Percentiles rank a stretch among this genome's conserved stretches.
phyloP scores from a whole-genome alignment of 116 monocot genomes.

The Thalassia testudinum region DNA sequence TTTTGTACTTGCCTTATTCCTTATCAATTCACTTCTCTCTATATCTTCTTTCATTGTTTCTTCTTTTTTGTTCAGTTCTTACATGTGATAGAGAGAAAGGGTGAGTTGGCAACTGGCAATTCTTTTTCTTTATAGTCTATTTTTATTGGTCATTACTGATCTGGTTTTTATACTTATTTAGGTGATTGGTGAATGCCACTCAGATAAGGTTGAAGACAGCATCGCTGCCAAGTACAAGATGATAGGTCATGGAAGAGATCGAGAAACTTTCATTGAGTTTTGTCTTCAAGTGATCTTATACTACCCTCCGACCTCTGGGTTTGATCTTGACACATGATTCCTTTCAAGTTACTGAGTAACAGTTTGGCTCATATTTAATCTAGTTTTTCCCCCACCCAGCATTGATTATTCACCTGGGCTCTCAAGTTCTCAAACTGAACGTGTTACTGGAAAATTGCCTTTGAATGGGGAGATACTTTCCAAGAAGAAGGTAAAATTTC shows the following conservation, averaged over 20 bases:
- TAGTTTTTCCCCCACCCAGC: conserved; percentile 13
- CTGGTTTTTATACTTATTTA: conserved; percentile 7
- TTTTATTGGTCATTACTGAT: no score
- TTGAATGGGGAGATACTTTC: conserved; percentile 55
- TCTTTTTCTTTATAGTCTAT: no score
- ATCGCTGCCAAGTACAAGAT: conserved; percentile 41
- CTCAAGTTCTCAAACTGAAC: conserved; percentile 53
- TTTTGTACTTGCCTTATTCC: no score
- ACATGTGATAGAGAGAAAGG: no score
- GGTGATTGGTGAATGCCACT: conserved; percentile 84
- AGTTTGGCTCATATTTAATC: neutral
- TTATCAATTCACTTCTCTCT: no score
- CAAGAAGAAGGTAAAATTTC: conserved; percentile 47
- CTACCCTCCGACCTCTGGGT: conserved; percentile 53
- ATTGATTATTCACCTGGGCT: conserved; percentile 55
- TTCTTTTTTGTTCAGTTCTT: no score
- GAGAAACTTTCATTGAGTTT: conserved; percentile 67
- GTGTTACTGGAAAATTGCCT: conserved; percentile 73
- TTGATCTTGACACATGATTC: conserved; percentile 8
- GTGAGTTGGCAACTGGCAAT: no score
- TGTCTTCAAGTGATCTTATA: conserved; percentile 74
- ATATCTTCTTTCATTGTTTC: no score
- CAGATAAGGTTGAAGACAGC: conserved; percentile 43
- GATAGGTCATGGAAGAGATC: conserved; percentile 27
- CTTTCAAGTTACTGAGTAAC: neutral